phyloP scores from a whole-genome alignment of 148 eudicot species.

The Bassia scoparia region DNA sequence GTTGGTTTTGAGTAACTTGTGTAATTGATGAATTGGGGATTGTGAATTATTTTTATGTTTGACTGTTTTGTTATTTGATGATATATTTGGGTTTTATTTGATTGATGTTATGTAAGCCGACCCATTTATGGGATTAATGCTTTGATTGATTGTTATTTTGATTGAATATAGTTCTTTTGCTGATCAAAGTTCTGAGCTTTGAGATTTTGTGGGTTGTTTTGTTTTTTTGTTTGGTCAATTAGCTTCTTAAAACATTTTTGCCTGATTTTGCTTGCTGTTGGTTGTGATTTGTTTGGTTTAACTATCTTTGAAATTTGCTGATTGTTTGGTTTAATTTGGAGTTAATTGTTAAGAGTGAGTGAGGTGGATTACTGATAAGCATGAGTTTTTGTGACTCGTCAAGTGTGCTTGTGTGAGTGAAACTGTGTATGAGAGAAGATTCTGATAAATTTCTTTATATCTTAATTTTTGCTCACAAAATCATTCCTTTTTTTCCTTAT shows the following conservation, averaged over 20 bases:
- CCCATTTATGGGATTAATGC: too few relatives aligned
- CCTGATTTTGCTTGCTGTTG: neutral
- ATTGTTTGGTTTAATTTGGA: neutral
- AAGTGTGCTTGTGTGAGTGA: neutral
- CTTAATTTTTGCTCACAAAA: neutral
- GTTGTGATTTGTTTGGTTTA: neutral
- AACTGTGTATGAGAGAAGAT: neutral
- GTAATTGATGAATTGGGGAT: too few relatives aligned
- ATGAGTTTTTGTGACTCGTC: neutral
- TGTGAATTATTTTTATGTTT: too few relatives aligned
- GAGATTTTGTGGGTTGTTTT: neutral
- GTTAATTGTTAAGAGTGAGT: neutral
- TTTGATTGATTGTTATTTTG: too few relatives aligned
- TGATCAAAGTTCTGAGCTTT: constrained; percentile 1
- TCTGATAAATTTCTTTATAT: neutral
- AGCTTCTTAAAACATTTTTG: neutral
- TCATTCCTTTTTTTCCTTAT: too few relatives aligned
- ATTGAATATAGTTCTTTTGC: neutral
- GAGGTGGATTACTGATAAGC: too few relatives aligned
- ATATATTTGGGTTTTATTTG: too few relatives aligned
- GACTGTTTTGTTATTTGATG: too few relatives aligned
- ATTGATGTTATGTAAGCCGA: too few relatives aligned
- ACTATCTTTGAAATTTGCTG: neutral
- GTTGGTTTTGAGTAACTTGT: neutral
- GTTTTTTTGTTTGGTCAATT: neutral